Percentiles rank a stretch among this genome's conserved stretches.
These are phyloP conservation scores for Cladophialophora chaetospira DNA, from an alignment of 2,329 filamentous ascomycete species.

Conservation along the genomic window DNA sequence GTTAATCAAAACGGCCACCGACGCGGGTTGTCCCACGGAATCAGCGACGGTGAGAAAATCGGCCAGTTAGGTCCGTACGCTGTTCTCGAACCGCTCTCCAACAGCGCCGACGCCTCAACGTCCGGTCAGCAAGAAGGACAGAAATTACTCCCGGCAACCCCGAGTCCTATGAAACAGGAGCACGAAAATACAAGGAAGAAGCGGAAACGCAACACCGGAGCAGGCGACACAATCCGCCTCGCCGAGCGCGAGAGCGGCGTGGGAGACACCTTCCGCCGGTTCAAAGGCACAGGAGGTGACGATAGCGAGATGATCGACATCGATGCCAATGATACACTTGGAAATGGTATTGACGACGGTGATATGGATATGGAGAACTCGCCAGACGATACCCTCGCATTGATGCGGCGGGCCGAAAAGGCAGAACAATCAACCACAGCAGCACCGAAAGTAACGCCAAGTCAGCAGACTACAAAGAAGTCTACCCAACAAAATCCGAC, in stretches of 20 bases:
- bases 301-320: slow-evolving; percentile 41
- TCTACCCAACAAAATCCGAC: too few species aligned
- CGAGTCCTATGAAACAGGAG: background rate
- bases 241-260: slow-evolving; percentile 14
- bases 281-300: slow-evolving; percentile 26
- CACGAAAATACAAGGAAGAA: slow-evolving; percentile 39
- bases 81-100: slow-evolving; percentile 28
- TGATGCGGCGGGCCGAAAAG: slow-evolving; percentile 24
- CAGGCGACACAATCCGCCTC: slow-evolving; percentile 36
- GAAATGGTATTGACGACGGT: slow-evolving; percentile 33
- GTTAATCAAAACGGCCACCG: background rate
- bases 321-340: slow-evolving; percentile 36
- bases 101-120: background rate
- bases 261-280: slow-evolving; percentile 10
- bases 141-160: slow-evolving; percentile 32
- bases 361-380: slow-evolving; percentile 28
- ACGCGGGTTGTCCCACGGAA: background rate
- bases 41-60: slow-evolving; percentile 10
- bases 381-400: slow-evolving; percentile 37
- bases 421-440: background rate
- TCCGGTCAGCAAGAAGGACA: slow-evolving; percentile 9
- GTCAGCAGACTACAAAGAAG: too few species aligned
- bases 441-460: background rate
- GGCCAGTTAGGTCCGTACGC: slow-evolving; percentile 33
- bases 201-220: slow-evolving; percentile 45